Evolutionary conservation across 2,329 filamentous ascomycete species (phyloP).

Genomic region (Fusarium anthophilum): DNA sequence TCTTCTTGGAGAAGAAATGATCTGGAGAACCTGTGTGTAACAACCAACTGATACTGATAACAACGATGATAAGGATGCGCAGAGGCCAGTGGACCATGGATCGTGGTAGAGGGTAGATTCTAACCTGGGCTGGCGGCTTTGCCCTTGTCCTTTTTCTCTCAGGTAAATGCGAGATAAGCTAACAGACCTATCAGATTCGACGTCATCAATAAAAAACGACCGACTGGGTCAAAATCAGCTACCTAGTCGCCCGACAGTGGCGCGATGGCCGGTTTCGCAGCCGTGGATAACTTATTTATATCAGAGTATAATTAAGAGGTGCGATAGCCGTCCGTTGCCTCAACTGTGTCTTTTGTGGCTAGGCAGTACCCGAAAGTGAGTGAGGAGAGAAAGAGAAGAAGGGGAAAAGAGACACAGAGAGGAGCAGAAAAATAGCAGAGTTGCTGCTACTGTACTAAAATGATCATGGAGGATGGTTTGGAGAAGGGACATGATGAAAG

Average conservation of each 20-base stretch:
- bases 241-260: conserved; percentile 27
- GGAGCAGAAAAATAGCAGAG: conserved; percentile 15
- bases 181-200: conserved; percentile 57
- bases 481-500: conserved; percentile 2
- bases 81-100: not conserved
- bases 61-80: not conserved
- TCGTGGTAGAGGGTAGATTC: not conserved
- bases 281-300: conserved; percentile 12
- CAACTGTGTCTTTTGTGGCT: conserved; percentile 3
- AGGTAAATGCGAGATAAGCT: conserved; percentile 68
- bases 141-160: conserved; percentile 38
- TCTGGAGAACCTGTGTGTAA: conserved; percentile 15
- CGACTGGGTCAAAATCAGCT: conserved; percentile 21
- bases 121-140: not conserved
- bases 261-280: conserved; percentile 23
- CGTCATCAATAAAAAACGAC: conserved; percentile 56
- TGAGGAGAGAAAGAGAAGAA: conserved; percentile 9
- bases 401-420: conserved; percentile 2
- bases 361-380: not conserved
- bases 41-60: conserved; percentile 1
- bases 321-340: not conserved
- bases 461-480: not conserved
- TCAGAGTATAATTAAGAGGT: not conserved
- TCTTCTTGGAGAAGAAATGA: conserved; percentile 19
- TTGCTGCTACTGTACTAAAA: conserved; percentile 4